Base-by-base conservation (phyloP, 495 filamentous ascomycete genomes). In the Thermothielavioides terrestris region DNA sequence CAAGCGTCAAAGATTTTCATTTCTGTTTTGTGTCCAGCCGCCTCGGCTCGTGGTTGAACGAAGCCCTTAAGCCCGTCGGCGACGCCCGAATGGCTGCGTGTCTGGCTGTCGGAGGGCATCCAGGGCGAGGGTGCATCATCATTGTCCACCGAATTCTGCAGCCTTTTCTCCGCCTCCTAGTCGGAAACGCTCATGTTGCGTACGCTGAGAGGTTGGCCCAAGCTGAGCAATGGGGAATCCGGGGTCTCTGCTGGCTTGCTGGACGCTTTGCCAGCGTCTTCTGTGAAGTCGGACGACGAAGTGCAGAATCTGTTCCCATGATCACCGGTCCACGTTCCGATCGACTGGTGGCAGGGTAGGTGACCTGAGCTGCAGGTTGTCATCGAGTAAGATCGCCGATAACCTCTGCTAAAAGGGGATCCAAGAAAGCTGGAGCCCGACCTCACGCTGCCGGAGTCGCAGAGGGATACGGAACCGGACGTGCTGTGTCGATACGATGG, bases 381-480 rank as follows among this genome's bases (percentile, higher is more conserved):
- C 73, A 82, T 72, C 5, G 81, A 82, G 54, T 75, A 78, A 0
- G 79, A 79, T 12, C 78, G 71, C 28, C 68, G 68, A 18, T 71
- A 71, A 32, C 58, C 37, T 17, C 69, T 67, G 10, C 69, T 63
- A 17, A 59, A 70, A 1, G 56, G 59, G n/a, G 62, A 59, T 6
- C 62, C 68, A 35, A 71, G 55, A 1, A 66, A 63, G n/a, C 62
- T 68, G 15, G 59, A 54, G n/a, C 41, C 46, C 26, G 74, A 71
- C 49, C 68, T 63, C 38, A 68, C 61, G 46, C 72, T 75, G 4
- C 69, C 64, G 5, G 66, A 71, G 14, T 65, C 70, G 46, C 73
- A 73, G 61, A 75, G 66, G 9, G 74, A 77, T 25, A 72, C 59
- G 51, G 68, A 66, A 48, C 76, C 73, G 5, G 69, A 74, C 10